phyloP scores from a whole-genome alignment of 2,329 filamentous ascomycete genomes.

The Pseudohalonectria lignicola region DNA sequence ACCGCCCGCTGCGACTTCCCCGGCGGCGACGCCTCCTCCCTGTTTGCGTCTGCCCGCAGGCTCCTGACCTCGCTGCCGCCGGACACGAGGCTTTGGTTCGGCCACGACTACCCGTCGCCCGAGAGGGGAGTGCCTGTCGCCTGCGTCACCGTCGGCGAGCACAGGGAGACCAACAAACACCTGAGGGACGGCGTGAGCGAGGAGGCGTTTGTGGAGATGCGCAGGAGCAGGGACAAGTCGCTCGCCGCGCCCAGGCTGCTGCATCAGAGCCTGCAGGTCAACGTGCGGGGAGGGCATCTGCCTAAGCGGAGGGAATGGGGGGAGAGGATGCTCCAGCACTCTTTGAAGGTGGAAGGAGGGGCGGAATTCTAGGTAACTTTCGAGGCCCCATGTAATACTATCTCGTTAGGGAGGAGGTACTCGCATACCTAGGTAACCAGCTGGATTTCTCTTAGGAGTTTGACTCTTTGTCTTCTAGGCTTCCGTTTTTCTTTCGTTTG shows the following conservation, averaged over 20 bases:
- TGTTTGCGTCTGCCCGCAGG: constrained; percentile 30
- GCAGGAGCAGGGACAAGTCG: constrained; percentile 28
- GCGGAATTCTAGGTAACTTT: background rate
- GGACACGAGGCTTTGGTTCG: constrained; percentile 37
- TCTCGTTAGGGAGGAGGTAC: too few species aligned
- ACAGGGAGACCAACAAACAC: constrained; percentile 35
- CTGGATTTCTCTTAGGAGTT: too few species aligned
- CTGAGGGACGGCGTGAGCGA: constrained; percentile 27
- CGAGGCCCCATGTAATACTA: too few species aligned
- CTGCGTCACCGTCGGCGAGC: constrained; percentile 32
- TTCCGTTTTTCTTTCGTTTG: too few species aligned
- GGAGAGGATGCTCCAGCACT: background rate
- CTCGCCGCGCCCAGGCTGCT: constrained; percentile 34
- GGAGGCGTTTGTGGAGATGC: constrained; percentile 32
- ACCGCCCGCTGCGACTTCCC: constrained; percentile 44
- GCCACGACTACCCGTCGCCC: constrained; percentile 37
- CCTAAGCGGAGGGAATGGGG: constrained; percentile 14
- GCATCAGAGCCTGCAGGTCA: constrained; percentile 39
- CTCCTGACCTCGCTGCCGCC: constrained; percentile 27
- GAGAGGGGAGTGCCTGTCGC: constrained; percentile 19
- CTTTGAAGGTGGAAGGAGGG: background rate
- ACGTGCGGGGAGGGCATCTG: constrained; percentile 35
- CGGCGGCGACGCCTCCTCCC: constrained; percentile 30
- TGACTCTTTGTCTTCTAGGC: too few species aligned
- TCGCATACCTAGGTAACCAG: too few species aligned